phyloP scores from a whole-genome alignment of 2,329 filamentous ascomycete species.

The Venturia pyrina region DNA sequence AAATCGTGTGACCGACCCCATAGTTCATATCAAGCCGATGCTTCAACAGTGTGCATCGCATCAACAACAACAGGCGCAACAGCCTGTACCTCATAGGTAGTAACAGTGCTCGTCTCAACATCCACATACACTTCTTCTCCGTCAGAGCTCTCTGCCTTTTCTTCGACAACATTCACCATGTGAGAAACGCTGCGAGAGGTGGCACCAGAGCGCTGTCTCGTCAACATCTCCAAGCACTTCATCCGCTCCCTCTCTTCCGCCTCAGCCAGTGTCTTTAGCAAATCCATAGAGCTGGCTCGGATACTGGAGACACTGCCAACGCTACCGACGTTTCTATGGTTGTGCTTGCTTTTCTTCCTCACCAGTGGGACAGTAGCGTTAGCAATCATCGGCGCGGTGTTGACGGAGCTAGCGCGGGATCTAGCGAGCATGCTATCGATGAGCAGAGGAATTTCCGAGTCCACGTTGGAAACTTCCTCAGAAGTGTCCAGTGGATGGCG shows the following conservation, averaged over 20 bases:
- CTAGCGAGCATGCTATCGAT: constrained; percentile 5
- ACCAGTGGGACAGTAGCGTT: background rate
- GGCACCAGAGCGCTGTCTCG: background rate
- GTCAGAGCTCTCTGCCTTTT: background rate
- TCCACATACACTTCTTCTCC: background rate
- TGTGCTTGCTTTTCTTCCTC: constrained; percentile 12
- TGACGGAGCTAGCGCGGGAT: background rate
- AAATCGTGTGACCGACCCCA: background rate
- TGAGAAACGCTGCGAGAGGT: background rate
- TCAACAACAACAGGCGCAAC: background rate
- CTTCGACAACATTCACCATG: background rate
- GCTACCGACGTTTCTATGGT: constrained; percentile 15
- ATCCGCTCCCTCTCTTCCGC: constrained; percentile 25
- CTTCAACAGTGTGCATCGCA: background rate
- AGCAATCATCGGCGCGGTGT: background rate
- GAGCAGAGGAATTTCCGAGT: background rate
- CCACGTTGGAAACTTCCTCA: background rate
- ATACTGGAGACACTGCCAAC: constrained; percentile 24
- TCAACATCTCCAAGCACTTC: constrained; percentile 4
- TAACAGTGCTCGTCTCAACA: background rate
- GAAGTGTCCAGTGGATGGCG: background rate
- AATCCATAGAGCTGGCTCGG: constrained; percentile 31
- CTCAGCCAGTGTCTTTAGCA: constrained; percentile 27
- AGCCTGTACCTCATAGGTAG: background rate
- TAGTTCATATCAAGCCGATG: background rate